These are phyloP conservation scores for Rhazya stricta DNA, from an alignment of 257 asterid species.

Conservation along the genomic window DNA sequence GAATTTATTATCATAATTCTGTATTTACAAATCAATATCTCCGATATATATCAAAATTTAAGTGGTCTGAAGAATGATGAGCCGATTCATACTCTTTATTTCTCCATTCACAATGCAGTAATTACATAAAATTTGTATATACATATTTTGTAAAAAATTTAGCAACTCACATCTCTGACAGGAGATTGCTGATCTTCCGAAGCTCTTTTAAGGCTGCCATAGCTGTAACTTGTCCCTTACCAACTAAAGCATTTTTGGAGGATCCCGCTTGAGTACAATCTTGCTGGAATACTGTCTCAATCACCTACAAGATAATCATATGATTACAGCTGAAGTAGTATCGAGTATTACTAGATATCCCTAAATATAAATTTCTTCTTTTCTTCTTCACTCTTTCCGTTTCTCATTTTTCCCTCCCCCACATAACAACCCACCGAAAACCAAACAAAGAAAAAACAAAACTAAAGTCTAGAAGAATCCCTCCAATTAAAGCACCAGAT, in stretches of 20 bases:
- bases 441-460: too few species aligned
- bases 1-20: conserved; percentile 1
- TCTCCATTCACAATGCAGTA: conserved; percentile 22
- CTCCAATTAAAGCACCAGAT: neutral
- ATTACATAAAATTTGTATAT: conserved; percentile 25
- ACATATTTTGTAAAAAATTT: conserved; percentile 17
- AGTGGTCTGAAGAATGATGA: conserved; percentile 12
- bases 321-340: neutral
- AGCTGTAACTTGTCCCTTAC: conserved; percentile 68
- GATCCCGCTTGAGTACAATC: conserved; percentile 39
- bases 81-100: conserved; percentile 29
- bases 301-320: conserved; percentile 42
- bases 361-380: too few species aligned
- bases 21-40: conserved; percentile 22
- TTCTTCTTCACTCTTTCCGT: neutral
- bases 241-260: conserved; percentile 46
- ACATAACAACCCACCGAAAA: too few species aligned
- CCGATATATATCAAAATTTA: conserved; percentile 16
- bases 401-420: neutral
- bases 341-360: neutral
- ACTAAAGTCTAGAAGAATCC: too few species aligned
- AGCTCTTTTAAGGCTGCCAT: conserved; percentile 83
- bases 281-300: conserved; percentile 73
- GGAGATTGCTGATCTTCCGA: conserved; percentile 70
- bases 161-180: conserved; percentile 63